Evolutionary conservation across 1,284 basidiomycete genomes (phyloP).

Genomic region (Dichomitus squalens): DNA sequence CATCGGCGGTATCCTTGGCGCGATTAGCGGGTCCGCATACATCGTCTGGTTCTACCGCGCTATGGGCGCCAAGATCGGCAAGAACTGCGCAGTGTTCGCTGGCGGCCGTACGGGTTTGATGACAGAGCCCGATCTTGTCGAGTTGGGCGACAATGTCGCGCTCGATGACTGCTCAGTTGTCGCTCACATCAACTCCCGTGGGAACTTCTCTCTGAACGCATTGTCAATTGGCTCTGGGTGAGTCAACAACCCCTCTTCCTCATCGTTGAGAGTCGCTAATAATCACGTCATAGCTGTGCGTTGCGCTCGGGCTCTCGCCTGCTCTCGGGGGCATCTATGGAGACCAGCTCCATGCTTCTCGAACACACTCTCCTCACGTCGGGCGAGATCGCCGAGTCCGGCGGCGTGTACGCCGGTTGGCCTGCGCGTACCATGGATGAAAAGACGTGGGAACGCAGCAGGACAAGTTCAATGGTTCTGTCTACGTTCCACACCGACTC

Average conservation of each 20-base stretch:
- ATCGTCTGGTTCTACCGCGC: conserved; percentile 23
- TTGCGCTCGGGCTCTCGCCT: conserved; percentile 47
- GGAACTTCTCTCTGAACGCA: conserved; percentile 22
- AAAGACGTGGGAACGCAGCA: conserved; percentile 11
- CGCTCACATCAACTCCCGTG: conserved; percentile 26
- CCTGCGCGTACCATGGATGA: conserved; percentile 35
- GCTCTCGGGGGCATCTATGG: conserved; percentile 53
- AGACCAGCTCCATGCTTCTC: conserved; percentile 47
- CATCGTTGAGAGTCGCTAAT: background rate
- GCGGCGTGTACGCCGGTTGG: conserved; percentile 45
- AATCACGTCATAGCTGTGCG: conserved; percentile 10
- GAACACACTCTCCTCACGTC: conserved; percentile 51
- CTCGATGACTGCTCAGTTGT: conserved; percentile 25
- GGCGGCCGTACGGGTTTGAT: conserved; percentile 21
- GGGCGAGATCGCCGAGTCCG: conserved; percentile 47
- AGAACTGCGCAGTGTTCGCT: conserved; percentile 23
- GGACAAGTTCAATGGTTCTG: conserved; percentile 11
- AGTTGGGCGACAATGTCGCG: conserved; percentile 22
- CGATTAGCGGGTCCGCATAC: conserved; percentile 19
- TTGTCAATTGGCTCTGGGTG: conserved; percentile 18
- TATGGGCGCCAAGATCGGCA: conserved; percentile 22
- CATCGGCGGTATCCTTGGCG: conserved; percentile 20
- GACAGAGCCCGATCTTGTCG: conserved; percentile 25
- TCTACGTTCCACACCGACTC: conserved; percentile 11
- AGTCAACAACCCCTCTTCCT: background rate